Conservation (phyloP, 2,329 filamentous ascomycete genomes). For the Stagonosporopsis cucurbitacearum region DNA sequence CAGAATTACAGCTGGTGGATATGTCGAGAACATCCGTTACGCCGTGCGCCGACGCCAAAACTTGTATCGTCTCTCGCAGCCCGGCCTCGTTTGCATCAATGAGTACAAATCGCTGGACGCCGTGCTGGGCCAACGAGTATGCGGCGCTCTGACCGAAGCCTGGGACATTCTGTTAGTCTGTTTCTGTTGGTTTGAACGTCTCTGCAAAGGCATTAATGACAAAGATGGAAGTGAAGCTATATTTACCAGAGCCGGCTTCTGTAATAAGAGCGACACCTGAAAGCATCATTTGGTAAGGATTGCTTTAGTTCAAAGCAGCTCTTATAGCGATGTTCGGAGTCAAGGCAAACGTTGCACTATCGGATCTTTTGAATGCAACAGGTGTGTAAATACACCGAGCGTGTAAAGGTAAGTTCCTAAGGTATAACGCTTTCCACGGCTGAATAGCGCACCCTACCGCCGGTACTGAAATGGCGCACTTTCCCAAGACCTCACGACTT, state of each 20-base stretch:
- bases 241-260: neutral
- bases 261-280: neutral
- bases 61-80: constrained; percentile 16
- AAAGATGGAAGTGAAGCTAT: neutral
- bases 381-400: too few species aligned
- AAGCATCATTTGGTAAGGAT: too few species aligned
- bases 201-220: neutral
- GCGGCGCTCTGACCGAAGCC: neutral
- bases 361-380: too few species aligned
- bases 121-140: neutral
- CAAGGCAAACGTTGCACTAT: too few species aligned
- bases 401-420: too few species aligned
- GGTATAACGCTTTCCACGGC: neutral
- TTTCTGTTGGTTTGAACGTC: neutral
- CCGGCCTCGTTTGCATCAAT: constrained; percentile 12
- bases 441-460: neutral
- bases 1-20: neutral
- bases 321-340: too few species aligned
- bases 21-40: neutral
- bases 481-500: neutral
- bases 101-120: neutral
- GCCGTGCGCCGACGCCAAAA: neutral
- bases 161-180: neutral
- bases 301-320: too few species aligned
- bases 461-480: too few species aligned